Evolutionary conservation across 371 early-diverging fungal genomes (phyloP), one percentile per base, ranked within the genome.

Genomic region (Lichtheimia hyalospora): DNA sequence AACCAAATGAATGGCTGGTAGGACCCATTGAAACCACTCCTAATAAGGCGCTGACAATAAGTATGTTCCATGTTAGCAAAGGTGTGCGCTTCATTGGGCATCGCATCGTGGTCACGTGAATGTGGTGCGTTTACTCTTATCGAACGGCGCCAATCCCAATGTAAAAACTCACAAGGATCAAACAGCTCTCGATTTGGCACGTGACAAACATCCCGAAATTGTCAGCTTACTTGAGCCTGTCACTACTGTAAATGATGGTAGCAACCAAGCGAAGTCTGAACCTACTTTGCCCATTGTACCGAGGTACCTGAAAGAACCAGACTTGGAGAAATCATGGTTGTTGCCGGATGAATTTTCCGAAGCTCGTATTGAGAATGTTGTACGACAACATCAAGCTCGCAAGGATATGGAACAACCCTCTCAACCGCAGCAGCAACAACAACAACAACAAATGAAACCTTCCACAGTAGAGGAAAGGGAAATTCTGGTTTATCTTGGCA

Each of bases 61-160:
- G n/a, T n/a, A 28, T 20, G 21, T 12, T 20, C 20, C 49, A 49
- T 54, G 44, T 15, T 54, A 58, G 40, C 64, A 60, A 63, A 87
- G 88, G 88, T 85, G 89, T 5, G 80, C 89, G 21, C 67, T 91
- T 10, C 89, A 89, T 64, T 91, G 91, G 91, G 87, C 88, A 21
- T 60, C 84, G 34, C 79, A 86, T 49, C 80, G 88, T 50, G 81
- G 82, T 5, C 85, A 89, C 61, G 77, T 69, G 23, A 67, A 76
- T 5, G 68, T 88, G 48, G 80, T 86, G 2, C 68, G 71, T 0
- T 58, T 75, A 7, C 66, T 89, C 27, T 64, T 89, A 49, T 66
- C 67, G 57, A 71, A 84, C 50, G 88, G 88, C 4, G 90, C 88
- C 14, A 71, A 81, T 61, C 76, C 79, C 16, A 57, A 55, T 2